A percentile compares a stretch with the other conserved stretches of the same genome.
These are phyloP conservation scores for Malassezia pachydermatis DNA, from an alignment of 1,284 basidiomycete genomes.

Conservation along the genomic window DNA sequence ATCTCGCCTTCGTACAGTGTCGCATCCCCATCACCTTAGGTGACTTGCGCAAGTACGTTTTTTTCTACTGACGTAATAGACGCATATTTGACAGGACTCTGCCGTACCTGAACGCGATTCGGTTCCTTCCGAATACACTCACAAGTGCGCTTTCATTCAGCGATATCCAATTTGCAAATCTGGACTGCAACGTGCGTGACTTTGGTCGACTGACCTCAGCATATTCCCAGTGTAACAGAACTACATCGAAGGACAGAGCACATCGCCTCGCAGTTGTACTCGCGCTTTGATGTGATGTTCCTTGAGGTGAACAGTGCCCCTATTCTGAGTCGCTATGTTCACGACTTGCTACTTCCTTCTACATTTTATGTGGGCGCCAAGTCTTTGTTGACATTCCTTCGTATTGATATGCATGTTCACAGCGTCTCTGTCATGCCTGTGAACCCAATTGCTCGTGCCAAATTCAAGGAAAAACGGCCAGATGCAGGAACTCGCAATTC, in stretches of 20 bases:
- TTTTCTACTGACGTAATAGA: neutral
- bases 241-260: conserved; percentile 60
- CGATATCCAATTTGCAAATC: conserved; percentile 21
- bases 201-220: conserved; percentile 36
- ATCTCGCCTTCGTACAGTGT: conserved; percentile 10
- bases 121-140: conserved; percentile 60
- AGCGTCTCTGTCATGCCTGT: conserved; percentile 3
- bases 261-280: conserved; percentile 56
- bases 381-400: conserved; percentile 21
- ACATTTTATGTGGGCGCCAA: conserved; percentile 30
- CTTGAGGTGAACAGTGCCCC: conserved; percentile 70
- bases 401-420: conserved; percentile 14
- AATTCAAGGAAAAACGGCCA: neutral
- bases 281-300: conserved; percentile 56
- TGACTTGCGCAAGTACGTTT: conserved; percentile 11
- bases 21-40: conserved; percentile 13
- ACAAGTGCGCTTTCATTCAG: conserved; percentile 56
- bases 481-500: neutral
- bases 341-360: conserved; percentile 66
- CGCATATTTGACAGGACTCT: conserved; percentile 48
- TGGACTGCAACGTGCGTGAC: conserved; percentile 43
- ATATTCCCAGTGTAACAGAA: conserved; percentile 56
- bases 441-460: neutral
- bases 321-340: conserved; percentile 67
- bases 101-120: conserved; percentile 69